Conservation (phyloP, 2,329 filamentous ascomycete genomes). For the Drechslerella dactyloides region DNA sequence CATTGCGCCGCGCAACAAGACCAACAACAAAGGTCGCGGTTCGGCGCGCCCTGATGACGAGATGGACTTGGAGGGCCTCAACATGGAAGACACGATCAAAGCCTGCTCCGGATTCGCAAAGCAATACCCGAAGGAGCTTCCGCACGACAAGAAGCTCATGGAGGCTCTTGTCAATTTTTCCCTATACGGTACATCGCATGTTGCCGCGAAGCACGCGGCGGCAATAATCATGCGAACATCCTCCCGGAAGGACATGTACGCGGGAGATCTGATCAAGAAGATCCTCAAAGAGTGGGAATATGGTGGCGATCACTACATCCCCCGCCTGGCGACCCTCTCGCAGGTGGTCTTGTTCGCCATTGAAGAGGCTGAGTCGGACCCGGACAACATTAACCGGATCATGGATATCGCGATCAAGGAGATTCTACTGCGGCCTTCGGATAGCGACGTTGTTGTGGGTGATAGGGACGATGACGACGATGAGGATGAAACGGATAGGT, state of each 20-base stretch:
- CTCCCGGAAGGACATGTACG: conserved; percentile 81
- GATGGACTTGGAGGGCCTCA: conserved; percentile 66
- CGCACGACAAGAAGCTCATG: conserved; percentile 77
- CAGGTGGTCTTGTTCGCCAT: conserved; percentile 69
- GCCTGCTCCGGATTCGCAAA: conserved; percentile 90
- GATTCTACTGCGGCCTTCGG: conserved; percentile 73
- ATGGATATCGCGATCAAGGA: conserved; percentile 64
- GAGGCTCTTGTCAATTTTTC: conserved; percentile 84
- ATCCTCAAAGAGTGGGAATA: conserved; percentile 77
- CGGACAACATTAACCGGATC: conserved; percentile 42
- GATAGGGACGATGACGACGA: conserved; percentile 65
- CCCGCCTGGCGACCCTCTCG: conserved; percentile 62
- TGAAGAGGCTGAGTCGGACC: conserved; percentile 36
- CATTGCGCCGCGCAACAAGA: conserved; percentile 55
- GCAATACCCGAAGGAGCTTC: conserved; percentile 82
- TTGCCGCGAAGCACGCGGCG: conserved; percentile 90
- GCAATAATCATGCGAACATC: conserved; percentile 82
- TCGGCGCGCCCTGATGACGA: conserved; percentile 58
- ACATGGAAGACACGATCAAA: conserved; percentile 87
- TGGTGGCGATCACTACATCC: conserved; percentile 75
- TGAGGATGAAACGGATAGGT: conserved; percentile 71
- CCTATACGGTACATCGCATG: conserved; percentile 77
- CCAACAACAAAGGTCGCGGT: conserved; percentile 58
- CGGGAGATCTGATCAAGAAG: conserved; percentile 79
- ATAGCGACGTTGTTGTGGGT: conserved; percentile 59